Evolutionary conservation across 2,329 filamentous ascomycete species (phyloP), one percentile per base, ranked within the genome.

Genomic region (Scytalidium sp.): DNA sequence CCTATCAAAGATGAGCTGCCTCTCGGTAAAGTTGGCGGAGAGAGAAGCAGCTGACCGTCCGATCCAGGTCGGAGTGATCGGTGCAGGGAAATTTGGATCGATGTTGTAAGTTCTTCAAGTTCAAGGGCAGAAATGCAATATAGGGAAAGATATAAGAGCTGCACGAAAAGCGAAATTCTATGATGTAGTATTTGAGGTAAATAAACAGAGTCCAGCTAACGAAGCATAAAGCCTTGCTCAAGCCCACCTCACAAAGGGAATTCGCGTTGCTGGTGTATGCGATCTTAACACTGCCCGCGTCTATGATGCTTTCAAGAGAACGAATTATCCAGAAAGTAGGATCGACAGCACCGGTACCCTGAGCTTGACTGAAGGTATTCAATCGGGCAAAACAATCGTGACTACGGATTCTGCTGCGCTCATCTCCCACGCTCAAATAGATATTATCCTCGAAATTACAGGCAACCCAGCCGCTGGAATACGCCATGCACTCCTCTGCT

Each of bases 1-100:
- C 13, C 8, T 36, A 21, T 4, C 32, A 45, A 57, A 23, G 29
- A 73, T 73, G 69, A 70, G 67, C 1, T 64, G 57, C 52, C 62
- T 70, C 32, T 72, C 67, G n/a, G 67, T 64, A 8, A 73, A 71
- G 58, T 66, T 72, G 43, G 68, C 67, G 19, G 63, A 70, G 53
- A 64, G 70, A 36, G 69, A 71, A 50, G 62, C 61, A 32, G 59
- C 57, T 32, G 69, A 70, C 50, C 70, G 67, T 55, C 68, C 68
- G 3, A 68, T 73, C 48, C 64, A 67, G 46, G 67, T 75, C 29
- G 72, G 70, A 42, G 65, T 75, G 50, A 75, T 75, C 46, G 71
- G 72, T 3, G 71, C 72, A 36, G 72, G 72, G 47, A 75, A 74
- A 52, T 75, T 74, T 47, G 72, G 71, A 2, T 73, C 69, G 13